Percentiles rank a stretch among this genome's conserved stretches.
These are phyloP conservation scores for Coemansia sp. DNA, from an alignment of 192 early-diverging fungal species.

Conservation along the genomic window DNA sequence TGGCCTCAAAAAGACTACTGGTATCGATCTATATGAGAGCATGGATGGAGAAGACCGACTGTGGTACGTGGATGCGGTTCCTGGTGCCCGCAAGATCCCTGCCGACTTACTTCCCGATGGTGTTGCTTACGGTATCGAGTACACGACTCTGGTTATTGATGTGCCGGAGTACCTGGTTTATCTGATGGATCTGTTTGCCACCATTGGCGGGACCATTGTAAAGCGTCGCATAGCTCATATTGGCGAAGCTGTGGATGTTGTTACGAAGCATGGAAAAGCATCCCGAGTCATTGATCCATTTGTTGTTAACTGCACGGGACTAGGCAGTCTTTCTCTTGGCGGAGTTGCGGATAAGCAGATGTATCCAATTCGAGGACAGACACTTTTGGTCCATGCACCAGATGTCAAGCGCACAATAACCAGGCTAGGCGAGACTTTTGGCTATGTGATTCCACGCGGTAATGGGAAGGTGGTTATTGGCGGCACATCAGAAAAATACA, in stretches of 20 bases:
- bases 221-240: conserved; percentile 18
- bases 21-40: conserved; percentile 18
- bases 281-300: conserved; percentile 10
- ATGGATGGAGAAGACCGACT: neutral
- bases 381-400: conserved; percentile 71
- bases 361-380: conserved; percentile 82
- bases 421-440: conserved; percentile 30
- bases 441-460: conserved; percentile 48
- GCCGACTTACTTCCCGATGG: conserved; percentile 12
- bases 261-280: neutral
- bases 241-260: conserved; percentile 9
- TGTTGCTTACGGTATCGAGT: conserved; percentile 25
- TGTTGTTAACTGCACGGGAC: conserved; percentile 80
- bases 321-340: conserved; percentile 63
- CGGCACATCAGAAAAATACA: conserved; percentile 26
- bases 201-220: conserved; percentile 16
- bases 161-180: conserved; percentile 40
- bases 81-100: conserved; percentile 7
- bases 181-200: conserved; percentile 16
- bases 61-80: conserved; percentile 19
- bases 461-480: conserved; percentile 47
- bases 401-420: conserved; percentile 66
- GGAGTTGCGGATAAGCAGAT: conserved; percentile 73
- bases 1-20: conserved; percentile 23
- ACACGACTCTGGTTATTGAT: conserved; percentile 37